These are phyloP conservation scores for Manihot esculenta DNA, from an alignment of 441 rosid genomes.

Conservation along the genomic window DNA sequence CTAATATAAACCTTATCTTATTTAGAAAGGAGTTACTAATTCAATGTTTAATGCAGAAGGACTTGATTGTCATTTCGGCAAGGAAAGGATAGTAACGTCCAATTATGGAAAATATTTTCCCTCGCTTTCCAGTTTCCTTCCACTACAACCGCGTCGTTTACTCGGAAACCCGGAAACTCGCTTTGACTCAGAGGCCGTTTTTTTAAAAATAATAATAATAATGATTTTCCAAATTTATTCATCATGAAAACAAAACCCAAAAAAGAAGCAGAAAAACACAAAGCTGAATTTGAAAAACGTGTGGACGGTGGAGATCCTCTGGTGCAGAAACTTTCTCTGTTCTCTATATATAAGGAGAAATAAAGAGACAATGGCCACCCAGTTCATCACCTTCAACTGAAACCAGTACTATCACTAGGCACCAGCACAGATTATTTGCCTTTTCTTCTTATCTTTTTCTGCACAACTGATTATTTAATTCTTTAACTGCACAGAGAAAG, in stretches of 20 bases:
- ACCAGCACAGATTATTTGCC: not conserved
- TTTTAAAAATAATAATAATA: not conserved
- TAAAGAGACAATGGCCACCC: not conserved
- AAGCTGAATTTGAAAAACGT: slow-evolving; percentile 48
- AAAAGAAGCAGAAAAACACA: not conserved
- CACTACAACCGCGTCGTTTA: slow-evolving; percentile 29
- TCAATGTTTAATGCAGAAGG: too few relatives aligned
- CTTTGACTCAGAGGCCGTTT: slow-evolving; percentile 34
- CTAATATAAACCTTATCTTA: too few relatives aligned
- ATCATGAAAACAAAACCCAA: not conserved
- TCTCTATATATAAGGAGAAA: not conserved
- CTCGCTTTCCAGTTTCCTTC: slow-evolving; percentile 14
- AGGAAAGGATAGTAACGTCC: too few relatives aligned
- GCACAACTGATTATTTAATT: not conserved
- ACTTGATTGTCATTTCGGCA: too few relatives aligned
- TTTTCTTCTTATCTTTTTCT: not conserved
- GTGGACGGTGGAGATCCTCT: slow-evolving; percentile 52
- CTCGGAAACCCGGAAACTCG: slow-evolving; percentile 24
- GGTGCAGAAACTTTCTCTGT: not conserved
- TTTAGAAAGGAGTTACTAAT: too few relatives aligned
- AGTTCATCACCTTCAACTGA: not conserved
- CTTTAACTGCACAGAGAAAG: too few relatives aligned
- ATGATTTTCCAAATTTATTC: not conserved
- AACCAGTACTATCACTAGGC: not conserved
- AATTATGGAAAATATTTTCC: too few relatives aligned